Base-by-base conservation (phyloP, 2,329 filamentous ascomycete genomes). In the Diaporthe citri region DNA sequence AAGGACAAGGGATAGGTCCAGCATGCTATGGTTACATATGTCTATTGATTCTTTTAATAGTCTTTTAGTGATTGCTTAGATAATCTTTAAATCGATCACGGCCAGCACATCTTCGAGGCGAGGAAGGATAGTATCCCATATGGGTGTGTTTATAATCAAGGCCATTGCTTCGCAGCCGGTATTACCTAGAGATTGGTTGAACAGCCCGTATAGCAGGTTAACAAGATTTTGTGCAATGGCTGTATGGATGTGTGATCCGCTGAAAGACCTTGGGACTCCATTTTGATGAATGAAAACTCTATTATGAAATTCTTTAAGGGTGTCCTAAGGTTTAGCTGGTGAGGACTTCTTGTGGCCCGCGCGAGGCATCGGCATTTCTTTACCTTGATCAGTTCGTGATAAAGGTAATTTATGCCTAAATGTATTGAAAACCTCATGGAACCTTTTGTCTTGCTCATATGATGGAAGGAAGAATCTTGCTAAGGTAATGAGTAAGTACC, bases 281-380 rank as follows among this genome's bases (percentile, higher is more conserved):
- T 13, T 8, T 36, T 4, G 28, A 3, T 36, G 20, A n/a, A 6
- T 4, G n/a, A 31, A 2, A 36, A 22, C 0, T 4, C 17, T 20
- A 34, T 57, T 9, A 0, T n/a, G 20, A 6, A 10, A 5, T 4
- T 8, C 4, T 36, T 5, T 10, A 8, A 22, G 28, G 2, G 6
- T n/a, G 3, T 4, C 9, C 55, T 28, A 36, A 22, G 28, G 17
- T 57, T 4, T 15, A 22, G 12, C 17, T 12, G 28, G 1, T 3
- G 31, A 9, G 6, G 15, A 34, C 4, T 6, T 57, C 9, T 57
- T 9, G 1, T 8, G 7, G 55, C 8, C 3, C 8, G 17, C 5
- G 2, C 0, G 0, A 34, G 9, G 3, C 2, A 3, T 1, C 6
- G 17, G 2, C 55, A 15, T 12, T 4, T 57, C 7, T 5, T 25